Evolutionary conservation across 768 basidiomycete genomes (phyloP), one percentile per base, ranked within the genome.

Genomic region (Leccinum arenicola): DNA sequence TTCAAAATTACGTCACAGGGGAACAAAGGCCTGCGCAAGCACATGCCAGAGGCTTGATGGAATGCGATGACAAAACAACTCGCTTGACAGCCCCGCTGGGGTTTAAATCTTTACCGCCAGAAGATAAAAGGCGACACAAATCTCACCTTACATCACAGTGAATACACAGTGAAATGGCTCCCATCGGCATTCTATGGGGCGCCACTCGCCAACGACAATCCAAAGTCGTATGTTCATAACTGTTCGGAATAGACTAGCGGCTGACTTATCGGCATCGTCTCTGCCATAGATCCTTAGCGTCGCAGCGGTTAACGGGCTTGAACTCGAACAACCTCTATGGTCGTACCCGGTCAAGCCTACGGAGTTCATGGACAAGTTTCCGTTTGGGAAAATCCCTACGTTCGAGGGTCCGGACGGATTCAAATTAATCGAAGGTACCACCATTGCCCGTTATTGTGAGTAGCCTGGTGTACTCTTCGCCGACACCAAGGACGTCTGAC

Each of bases 371-470:
- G 25, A 12, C 31, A 64, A 69, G 45, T 70, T 69, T 48, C 55
- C 66, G 0, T 61, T 61, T 10, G 68, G 64, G 0, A 69, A 69
- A 36, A 61, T 69, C 31, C 68, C 68, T 35, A 36, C 66, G 1
- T 69, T 69, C 11, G 62, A 69, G 45, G 62, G 56, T 4, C 47
- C 36, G 11, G 64, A 69, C 8, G 68, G 66, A 19, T 66, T 60
- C 27, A 66, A 25, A 21, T 14, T 69, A 12, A 52, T n/a, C 5
- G 68, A 69, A 49, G 68, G 68, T 1, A 25, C 60, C n/a, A 25
- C 62, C 31, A 69, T 69, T 33, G 68, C 64, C 3, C 66, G 62
- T 19, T 67, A 69, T 40, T 17, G 66, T 66, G 52, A 58, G 65
- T 69, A 11, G 1, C 31, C 23, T 1, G 12, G 4, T 3, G 5